phyloP scores from a whole-genome alignment of 2,329 filamentous ascomycete genomes.

The Phyllachora maydis region DNA sequence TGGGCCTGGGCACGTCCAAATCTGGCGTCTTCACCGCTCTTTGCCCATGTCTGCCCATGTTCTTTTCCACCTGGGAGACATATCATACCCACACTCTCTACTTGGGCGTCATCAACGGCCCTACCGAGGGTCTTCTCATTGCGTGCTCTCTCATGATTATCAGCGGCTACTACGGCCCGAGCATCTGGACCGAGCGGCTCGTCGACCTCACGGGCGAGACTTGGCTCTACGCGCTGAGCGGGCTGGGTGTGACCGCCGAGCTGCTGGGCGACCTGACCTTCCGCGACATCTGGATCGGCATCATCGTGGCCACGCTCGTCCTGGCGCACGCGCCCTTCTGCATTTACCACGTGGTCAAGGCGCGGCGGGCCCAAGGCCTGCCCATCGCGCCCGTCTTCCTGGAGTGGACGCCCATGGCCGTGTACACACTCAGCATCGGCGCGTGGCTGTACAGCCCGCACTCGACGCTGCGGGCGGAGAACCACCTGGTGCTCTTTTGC shows the following conservation, averaged over 20 bases:
- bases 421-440: slow-evolving; percentile 55
- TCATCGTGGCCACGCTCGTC: slow-evolving; percentile 45
- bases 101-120: slow-evolving; percentile 89
- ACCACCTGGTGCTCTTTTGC: slow-evolving; percentile 83
- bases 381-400: slow-evolving; percentile 69
- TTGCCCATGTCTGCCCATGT: slow-evolving; percentile 88
- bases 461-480: slow-evolving; percentile 60
- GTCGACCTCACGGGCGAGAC: slow-evolving; percentile 43
- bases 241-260: slow-evolving; percentile 17
- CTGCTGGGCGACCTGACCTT: slow-evolving; percentile 54
- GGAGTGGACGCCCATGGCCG: slow-evolving; percentile 81
- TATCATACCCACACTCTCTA: slow-evolving; percentile 97
- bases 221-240: slow-evolving; percentile 6
- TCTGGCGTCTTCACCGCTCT: slow-evolving; percentile 82
- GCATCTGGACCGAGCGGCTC: slow-evolving; percentile 66
- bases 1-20: slow-evolving; percentile 71
- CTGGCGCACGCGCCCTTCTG: slow-evolving; percentile 72
- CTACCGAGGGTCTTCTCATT: slow-evolving; percentile 84
- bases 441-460: slow-evolving; percentile 83
- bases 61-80: slow-evolving; percentile 98
- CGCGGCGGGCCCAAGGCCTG: slow-evolving; percentile 49
- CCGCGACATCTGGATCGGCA: slow-evolving; percentile 69
- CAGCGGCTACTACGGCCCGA: slow-evolving; percentile 73
- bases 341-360: slow-evolving; percentile 64
- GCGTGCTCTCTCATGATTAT: slow-evolving; percentile 71